Percentiles rank a stretch among this genome's conserved stretches.
Conservation (phyloP, 78 protist genomes). For the Diacronema lutheri region DNA sequence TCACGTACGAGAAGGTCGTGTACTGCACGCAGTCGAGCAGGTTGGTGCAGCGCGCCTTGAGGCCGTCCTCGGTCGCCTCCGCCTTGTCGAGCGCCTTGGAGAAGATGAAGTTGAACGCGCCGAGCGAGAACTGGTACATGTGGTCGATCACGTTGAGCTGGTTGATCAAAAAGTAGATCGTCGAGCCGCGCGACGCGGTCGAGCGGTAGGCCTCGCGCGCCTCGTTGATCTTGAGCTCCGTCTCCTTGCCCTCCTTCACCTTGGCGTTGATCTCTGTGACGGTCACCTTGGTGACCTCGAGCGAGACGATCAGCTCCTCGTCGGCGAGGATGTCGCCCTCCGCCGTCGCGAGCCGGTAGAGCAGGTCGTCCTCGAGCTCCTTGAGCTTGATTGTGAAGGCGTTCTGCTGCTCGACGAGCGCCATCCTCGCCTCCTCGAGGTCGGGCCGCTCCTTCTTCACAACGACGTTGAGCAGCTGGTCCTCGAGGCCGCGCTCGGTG, state of each 20-base stretch:
- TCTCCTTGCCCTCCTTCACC: constrained; percentile 51
- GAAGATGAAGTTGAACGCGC: constrained; percentile 68
- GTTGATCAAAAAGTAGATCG: constrained; percentile 75
- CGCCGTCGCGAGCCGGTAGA: constrained; percentile 59
- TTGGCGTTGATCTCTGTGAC: constrained; percentile 63
- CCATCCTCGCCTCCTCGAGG: constrained; percentile 53
- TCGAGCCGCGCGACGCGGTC: constrained; percentile 74
- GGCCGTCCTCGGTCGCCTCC: neutral
- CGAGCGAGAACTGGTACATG: constrained; percentile 75
- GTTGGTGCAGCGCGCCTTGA: constrained; percentile 7
- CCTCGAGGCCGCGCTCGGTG: constrained; percentile 85
- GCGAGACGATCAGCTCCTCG: constrained; percentile 65
- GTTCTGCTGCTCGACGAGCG: constrained; percentile 63
- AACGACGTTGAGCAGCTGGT: constrained; percentile 85
- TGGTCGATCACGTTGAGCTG: constrained; percentile 61
- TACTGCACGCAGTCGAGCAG: neutral
- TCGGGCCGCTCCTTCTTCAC: constrained; percentile 84
- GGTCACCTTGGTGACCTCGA: constrained; percentile 71
- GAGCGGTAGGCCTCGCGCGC: constrained; percentile 69
- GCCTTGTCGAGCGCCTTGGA: constrained; percentile 63
- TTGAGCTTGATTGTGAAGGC: constrained; percentile 57
- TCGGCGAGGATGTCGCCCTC: constrained; percentile 76
- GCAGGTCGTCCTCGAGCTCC: constrained; percentile 64
- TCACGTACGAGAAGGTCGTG: constrained; percentile 42
- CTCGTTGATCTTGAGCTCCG: constrained; percentile 49